Evolutionary conservation across 805 yeast genomes (phyloP).

Genomic region (Candida succiphila): DNA sequence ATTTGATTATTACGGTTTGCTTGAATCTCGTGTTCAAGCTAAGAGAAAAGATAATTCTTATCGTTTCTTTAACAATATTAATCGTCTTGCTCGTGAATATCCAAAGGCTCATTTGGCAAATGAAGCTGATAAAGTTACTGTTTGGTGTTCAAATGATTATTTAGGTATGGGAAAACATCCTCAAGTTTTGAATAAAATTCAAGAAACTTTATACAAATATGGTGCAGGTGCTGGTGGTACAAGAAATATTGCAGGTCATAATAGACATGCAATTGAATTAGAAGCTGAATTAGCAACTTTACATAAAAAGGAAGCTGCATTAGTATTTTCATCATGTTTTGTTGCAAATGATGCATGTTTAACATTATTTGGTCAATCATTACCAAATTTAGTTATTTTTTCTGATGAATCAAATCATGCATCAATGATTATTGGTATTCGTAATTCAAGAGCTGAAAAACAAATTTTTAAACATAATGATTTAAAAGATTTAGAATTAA

Average conservation of each 20-base stretch:
- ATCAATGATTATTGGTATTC: constrained; percentile 93
- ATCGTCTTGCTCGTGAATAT: constrained; percentile 87
- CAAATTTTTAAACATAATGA: constrained; percentile 91
- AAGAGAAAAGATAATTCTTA: constrained; percentile 88
- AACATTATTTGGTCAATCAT: constrained; percentile 81
- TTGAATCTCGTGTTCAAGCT: constrained; percentile 53
- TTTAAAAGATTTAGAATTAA: constrained; percentile 69
- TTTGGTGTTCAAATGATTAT: constrained; percentile 98
- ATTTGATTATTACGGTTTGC: constrained; percentile 67
- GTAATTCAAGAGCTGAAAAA: constrained; percentile 80
- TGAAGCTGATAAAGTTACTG: constrained; percentile 82
- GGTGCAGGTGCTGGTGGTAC: constrained; percentile 99
- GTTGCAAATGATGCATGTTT: constrained; percentile 96
- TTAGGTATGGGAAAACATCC: constrained; percentile 87
- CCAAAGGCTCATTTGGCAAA: constrained; percentile 81
- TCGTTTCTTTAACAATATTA: constrained; percentile 94
- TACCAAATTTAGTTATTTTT: constrained; percentile 83
- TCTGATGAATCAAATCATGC: constrained; percentile 95
- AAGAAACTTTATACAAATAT: constrained; percentile 68
- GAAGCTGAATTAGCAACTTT: constrained; percentile 83
- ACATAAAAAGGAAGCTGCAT: constrained; percentile 90
- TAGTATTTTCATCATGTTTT: constrained; percentile 91
- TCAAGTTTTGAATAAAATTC: constrained; percentile 67
- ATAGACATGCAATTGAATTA: constrained; percentile 74
- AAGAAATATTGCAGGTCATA: constrained; percentile 97